Evolutionary conservation across 257 asterid species (phyloP).

Genomic region (Nicotiana sylvestris): DNA sequence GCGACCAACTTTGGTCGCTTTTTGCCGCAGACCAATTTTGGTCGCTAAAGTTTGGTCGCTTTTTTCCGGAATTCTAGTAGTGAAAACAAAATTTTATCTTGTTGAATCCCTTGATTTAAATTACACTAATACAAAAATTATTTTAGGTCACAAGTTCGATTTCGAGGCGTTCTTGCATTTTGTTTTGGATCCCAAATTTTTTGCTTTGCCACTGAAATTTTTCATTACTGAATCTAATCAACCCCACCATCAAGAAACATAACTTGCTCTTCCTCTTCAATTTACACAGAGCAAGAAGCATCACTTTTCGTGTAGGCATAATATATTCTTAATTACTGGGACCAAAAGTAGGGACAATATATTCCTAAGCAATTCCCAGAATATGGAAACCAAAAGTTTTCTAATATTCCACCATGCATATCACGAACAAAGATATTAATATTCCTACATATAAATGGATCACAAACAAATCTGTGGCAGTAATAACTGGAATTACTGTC

Average conservation of each 20-base stretch:
- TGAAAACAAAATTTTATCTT: no score
- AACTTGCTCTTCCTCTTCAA: not conserved
- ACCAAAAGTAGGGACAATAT: not conserved
- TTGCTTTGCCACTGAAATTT: not conserved
- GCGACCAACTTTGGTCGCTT: no score
- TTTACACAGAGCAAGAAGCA: constrained; percentile 1
- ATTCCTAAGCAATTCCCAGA: not conserved
- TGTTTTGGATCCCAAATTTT: not conserved
- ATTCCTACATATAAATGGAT: not conserved
- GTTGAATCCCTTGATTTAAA: not conserved
- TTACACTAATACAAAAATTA: not conserved
- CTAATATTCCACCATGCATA: not conserved
- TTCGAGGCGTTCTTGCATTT: no score
- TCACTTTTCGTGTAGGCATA: constrained; percentile 10
- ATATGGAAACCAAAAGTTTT: not conserved
- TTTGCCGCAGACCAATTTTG: no score
- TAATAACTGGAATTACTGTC: not conserved
- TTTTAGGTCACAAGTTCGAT: no score
- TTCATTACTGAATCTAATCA: not conserved
- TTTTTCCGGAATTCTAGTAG: no score
- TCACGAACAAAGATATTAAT: not conserved
- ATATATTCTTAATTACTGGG: not conserved
- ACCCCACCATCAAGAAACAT: not conserved
- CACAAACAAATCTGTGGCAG: not conserved
- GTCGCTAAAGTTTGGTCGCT: no score